Base-by-base conservation (phyloP, 2,329 filamentous ascomycete genomes). In the Paecilomyces formosus region DNA sequence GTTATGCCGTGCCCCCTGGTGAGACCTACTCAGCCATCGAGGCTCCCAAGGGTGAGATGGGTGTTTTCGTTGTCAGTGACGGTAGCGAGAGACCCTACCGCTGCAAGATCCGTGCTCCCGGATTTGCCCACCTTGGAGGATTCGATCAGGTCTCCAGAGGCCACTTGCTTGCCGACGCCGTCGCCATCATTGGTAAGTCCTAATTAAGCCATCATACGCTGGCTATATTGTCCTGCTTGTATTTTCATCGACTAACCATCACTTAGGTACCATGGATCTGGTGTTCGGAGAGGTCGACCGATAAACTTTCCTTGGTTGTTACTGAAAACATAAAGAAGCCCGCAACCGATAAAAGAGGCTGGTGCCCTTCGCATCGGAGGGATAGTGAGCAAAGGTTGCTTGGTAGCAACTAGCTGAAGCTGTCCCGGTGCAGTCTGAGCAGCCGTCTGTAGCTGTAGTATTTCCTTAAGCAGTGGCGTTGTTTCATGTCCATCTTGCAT, bases 11-110 rank as follows among this genome's bases (percentile, higher is more conserved):
- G 3, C 94, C 94, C 51, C 94, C 95, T 7, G 95, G 94, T 63
- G 94, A 99, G 82, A 99, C 94, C 5, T 99, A 99, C 82, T 92
- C 88, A 53, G 93, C 89, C 62, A 99, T 99, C 64, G 94, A 99
- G 82, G 94, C 95, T n/a, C 94, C 94, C 61, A 99, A 99, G 88
- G 94, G 94, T 69, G 94, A 99, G 81, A 99, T 99, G 94, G 94
- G 89, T 74, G 94, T 99, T 52, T 99, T 89, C 74, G 80, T 99
- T 55, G 94, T 99, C 70, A 96, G 90, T 73, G 94, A 99, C 73
- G 94, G 94, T 63, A 94, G 87, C 73, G 94, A 99, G 84, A 84
- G 94, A 71, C 94, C 94, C 53, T 99, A 99, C 81, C 85, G 95
- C 71, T 97, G 94, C 79, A 95, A 97, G 81, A 97, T 99, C 69